These are phyloP conservation scores for Closterium sp. DNA, from an alignment of 139 green algal species.

Conservation along the genomic window DNA sequence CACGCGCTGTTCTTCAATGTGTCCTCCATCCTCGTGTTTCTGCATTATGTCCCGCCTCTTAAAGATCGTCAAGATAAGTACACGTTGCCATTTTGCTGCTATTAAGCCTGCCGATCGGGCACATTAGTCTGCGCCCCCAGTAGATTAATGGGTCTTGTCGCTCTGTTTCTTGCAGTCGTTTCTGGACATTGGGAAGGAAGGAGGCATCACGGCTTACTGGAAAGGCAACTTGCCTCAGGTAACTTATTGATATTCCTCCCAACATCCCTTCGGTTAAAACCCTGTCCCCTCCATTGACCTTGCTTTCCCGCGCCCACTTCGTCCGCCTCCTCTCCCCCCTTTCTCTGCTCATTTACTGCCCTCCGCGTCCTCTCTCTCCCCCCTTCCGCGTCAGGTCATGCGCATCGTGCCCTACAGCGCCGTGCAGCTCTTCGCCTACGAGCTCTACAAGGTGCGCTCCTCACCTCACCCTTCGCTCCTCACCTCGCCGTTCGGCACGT, in stretches of 20 bases:
- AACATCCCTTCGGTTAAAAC: background rate
- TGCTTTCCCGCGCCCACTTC: background rate
- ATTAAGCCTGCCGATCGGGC: background rate
- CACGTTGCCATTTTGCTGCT: background rate
- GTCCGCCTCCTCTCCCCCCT: background rate
- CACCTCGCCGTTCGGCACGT: background rate
- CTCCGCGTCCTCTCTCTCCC: background rate
- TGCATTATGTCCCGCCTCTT: background rate
- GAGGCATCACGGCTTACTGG: constrained; percentile 63
- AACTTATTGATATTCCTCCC: background rate
- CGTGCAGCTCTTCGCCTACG: constrained; percentile 63
- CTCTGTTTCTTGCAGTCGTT: background rate
- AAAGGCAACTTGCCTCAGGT: constrained; percentile 77
- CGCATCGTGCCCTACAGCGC: constrained; percentile 39
- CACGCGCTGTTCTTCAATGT: background rate
- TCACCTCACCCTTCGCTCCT: background rate
- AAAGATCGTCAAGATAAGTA: no score
- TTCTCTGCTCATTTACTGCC: background rate
- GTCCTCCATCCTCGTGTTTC: background rate
- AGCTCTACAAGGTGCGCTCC: constrained; percentile 71
- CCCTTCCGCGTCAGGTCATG: constrained; percentile 40
- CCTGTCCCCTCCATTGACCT: background rate
- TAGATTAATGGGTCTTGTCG: no score
- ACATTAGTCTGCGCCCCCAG: no score
- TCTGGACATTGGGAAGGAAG: constrained; percentile 27